These are phyloP conservation scores for Periglandula ipomoeae DNA, from an alignment of 2,329 filamentous ascomycete species.

Conservation along the genomic window DNA sequence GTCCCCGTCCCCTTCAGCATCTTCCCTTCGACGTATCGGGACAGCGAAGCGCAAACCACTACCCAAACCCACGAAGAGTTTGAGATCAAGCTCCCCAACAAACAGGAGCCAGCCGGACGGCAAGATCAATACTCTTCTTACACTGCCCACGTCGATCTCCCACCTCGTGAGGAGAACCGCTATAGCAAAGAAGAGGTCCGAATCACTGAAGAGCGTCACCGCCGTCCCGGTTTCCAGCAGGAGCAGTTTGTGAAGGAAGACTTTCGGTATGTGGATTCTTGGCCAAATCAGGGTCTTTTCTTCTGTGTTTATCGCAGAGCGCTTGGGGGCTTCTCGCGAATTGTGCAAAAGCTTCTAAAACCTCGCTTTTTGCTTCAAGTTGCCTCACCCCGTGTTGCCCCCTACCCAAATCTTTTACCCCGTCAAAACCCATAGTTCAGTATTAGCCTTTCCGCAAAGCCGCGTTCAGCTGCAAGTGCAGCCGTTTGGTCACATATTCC, in stretches of 20 bases:
- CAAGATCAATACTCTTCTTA: slow-evolving; percentile 86
- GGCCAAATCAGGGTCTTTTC: slow-evolving; percentile 1
- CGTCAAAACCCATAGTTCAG: neutral
- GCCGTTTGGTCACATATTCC: slow-evolving; percentile 1
- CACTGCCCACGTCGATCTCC: slow-evolving; percentile 51
- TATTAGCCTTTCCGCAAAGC: slow-evolving; percentile 4
- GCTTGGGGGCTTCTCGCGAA: too few relatives aligned
- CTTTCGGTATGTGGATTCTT: slow-evolving; percentile 37
- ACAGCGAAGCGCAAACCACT: slow-evolving; percentile 38
- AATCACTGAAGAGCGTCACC: slow-evolving; percentile 68
- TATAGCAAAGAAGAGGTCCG: slow-evolving; percentile 76
- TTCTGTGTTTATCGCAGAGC: too few relatives aligned
- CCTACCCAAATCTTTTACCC: neutral
- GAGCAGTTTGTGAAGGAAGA: slow-evolving; percentile 43
- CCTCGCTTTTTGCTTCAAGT: neutral
- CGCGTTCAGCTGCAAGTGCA: neutral
- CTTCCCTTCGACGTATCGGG: slow-evolving; percentile 96
- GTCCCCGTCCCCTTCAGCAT: slow-evolving; percentile 99
- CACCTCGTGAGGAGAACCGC: slow-evolving; percentile 45
- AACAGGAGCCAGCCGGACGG: slow-evolving; percentile 80
- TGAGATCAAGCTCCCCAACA: slow-evolving; percentile 62
- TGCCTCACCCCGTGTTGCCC: neutral
- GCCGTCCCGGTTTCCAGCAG: slow-evolving; percentile 57
- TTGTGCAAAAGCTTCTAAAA: neutral
- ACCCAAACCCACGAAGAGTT: slow-evolving; percentile 75